Evolutionary conservation across 2,329 filamentous ascomycete genomes (phyloP).

Genomic region (Calonectria pauciramosa): DNA sequence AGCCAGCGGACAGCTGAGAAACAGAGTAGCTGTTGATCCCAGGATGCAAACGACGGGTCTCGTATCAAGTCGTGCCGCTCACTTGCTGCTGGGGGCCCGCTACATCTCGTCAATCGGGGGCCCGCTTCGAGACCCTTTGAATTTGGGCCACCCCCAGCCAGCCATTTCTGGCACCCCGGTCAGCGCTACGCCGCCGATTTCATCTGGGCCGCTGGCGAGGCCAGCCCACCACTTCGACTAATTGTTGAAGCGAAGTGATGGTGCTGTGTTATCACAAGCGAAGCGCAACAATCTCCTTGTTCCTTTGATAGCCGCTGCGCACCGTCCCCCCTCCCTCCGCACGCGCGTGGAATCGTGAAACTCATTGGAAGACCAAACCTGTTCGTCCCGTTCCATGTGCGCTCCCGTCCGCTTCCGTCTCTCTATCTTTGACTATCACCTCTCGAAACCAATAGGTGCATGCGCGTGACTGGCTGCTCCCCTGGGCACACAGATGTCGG

Average conservation of each 20-base stretch:
- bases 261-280: slow-evolving; percentile 4
- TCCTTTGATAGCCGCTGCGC: not conserved
- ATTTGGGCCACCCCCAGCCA: not conserved
- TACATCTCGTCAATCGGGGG: slow-evolving; percentile 47
- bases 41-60: not conserved
- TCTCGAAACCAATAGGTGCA: slow-evolving; percentile 6
- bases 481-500: slow-evolving; percentile 11
- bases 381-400: slow-evolving; percentile 20
- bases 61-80: slow-evolving; percentile 18
- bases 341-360: not conserved
- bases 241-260: slow-evolving; percentile 3
- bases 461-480: slow-evolving; percentile 22
- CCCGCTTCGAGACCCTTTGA: slow-evolving; percentile 31
- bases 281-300: not conserved
- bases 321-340: not conserved
- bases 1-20: not conserved
- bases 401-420: not conserved
- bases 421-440: slow-evolving; percentile 14
- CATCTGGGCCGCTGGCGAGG: slow-evolving; percentile 1
- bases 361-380: not conserved
- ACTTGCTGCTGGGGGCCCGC: slow-evolving; percentile 34
- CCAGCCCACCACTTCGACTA: not conserved
- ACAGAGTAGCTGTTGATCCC: slow-evolving; percentile 7
- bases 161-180: not conserved
- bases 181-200: slow-evolving; percentile 10